Evolutionary conservation across 2,329 filamentous ascomycete genomes (phyloP).

Genomic region (Trichoderma arundinaceum): DNA sequence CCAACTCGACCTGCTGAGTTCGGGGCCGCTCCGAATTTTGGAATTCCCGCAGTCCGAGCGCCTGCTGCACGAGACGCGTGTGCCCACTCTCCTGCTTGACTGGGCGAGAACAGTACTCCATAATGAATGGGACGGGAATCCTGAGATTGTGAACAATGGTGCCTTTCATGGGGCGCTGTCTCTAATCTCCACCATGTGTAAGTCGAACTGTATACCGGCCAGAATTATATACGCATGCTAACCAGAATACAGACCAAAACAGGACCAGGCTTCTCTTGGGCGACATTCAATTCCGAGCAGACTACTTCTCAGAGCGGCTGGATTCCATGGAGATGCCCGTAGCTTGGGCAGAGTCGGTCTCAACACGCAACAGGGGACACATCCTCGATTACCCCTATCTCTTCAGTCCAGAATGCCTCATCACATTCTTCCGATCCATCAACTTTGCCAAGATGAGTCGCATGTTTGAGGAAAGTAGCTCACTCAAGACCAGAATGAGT

Average conservation of each 20-base stretch:
- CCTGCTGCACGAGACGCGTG: slow-evolving; percentile 61
- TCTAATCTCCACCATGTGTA: slow-evolving; percentile 74
- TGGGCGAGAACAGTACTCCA: slow-evolving; percentile 78
- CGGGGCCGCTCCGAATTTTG: slow-evolving; percentile 52
- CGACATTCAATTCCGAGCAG: slow-evolving; percentile 73
- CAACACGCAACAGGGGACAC: slow-evolving; percentile 70
- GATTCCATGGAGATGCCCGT: slow-evolving; percentile 76
- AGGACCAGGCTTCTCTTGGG: slow-evolving; percentile 68
- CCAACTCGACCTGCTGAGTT: slow-evolving; percentile 59
- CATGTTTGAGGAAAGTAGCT: slow-evolving; percentile 72
- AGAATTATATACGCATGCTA: neutral
- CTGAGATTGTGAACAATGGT: slow-evolving; percentile 71
- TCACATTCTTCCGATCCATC: slow-evolving; percentile 85
- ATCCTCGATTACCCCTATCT: slow-evolving; percentile 81
- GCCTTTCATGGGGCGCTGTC: slow-evolving; percentile 78
- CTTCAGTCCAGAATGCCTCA: slow-evolving; percentile 73
- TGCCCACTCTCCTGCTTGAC: slow-evolving; percentile 66
- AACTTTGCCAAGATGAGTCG: slow-evolving; percentile 88
- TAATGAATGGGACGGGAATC: slow-evolving; percentile 78
- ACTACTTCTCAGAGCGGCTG: slow-evolving; percentile 76
- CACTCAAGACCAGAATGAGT: slow-evolving; percentile 61
- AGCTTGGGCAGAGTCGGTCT: slow-evolving; percentile 68
- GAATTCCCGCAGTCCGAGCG: slow-evolving; percentile 58
- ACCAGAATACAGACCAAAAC: slow-evolving; percentile 58
- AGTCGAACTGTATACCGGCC: slow-evolving; percentile 44